These are phyloP conservation scores for Tetracentron sinense DNA, from an alignment of 164 flowering plant genomes.

Conservation along the genomic window DNA sequence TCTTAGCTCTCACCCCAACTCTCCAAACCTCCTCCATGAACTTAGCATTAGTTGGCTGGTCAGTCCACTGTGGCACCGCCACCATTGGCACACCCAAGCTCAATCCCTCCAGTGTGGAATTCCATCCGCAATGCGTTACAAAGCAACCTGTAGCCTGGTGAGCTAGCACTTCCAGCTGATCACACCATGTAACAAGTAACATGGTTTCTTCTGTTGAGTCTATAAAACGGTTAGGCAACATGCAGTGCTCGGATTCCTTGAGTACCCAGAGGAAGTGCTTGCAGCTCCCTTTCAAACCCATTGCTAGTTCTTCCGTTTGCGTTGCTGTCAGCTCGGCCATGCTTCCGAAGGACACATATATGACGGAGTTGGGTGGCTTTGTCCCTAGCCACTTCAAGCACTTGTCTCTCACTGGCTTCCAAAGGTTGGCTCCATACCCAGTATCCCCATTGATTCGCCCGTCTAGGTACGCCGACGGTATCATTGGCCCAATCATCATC, in stretches of 20 bases:
- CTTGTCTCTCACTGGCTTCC: not conserved
- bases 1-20: not conserved
- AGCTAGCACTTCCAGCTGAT: too few relatives aligned
- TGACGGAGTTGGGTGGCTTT: too few relatives aligned
- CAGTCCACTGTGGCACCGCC: not conserved
- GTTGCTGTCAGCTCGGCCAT: too few relatives aligned
- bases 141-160: not conserved
- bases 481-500: not conserved
- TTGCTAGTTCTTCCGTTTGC: too few relatives aligned
- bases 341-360: too few relatives aligned
- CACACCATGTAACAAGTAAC: too few relatives aligned
- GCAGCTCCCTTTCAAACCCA: too few relatives aligned
- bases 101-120: not conserved
- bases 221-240: too few relatives aligned
- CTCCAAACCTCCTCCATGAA: not conserved
- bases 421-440: not conserved
- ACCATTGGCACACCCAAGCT: not conserved
- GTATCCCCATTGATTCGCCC: not conserved
- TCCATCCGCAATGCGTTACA: not conserved
- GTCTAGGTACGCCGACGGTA: not conserved
- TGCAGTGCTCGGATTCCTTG: too few relatives aligned
- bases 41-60: not conserved
- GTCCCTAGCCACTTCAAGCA: not conserved
- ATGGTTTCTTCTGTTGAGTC: too few relatives aligned
- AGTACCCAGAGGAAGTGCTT: too few relatives aligned